These are phyloP conservation scores for Citrullus colocynthis DNA, from an alignment of 306 rosid species.

Conservation along the genomic window DNA sequence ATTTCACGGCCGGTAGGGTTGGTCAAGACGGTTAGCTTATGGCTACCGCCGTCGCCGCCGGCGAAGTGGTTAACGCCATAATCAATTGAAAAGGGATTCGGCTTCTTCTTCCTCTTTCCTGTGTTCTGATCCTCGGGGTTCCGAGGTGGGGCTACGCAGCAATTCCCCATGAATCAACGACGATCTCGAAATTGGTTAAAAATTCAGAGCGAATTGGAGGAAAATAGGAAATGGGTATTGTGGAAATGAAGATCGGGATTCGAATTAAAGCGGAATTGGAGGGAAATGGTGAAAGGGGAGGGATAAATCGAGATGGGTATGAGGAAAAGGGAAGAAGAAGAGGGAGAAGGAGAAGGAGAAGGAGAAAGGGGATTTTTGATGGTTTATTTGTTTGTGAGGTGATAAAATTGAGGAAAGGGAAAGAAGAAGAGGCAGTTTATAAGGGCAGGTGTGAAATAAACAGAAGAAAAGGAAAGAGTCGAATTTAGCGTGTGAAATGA, in stretches of 20 bases:
- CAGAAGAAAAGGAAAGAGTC: constrained; percentile 10
- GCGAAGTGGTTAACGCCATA: constrained; percentile 10
- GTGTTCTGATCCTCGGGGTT: constrained; percentile 4
- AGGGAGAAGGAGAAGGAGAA: background rate
- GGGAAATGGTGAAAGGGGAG: too few relatives aligned
- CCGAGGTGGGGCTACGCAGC: constrained; percentile 53
- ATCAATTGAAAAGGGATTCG: constrained; percentile 50
- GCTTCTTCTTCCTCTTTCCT: constrained; percentile 31
- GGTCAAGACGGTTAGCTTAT: constrained; percentile 42
- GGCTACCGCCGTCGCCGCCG: constrained; percentile 5
- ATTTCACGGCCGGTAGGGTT: constrained; percentile 71
- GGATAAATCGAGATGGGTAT: background rate
- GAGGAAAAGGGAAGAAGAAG: background rate
- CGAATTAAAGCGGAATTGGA: background rate
- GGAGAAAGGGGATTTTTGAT: background rate
- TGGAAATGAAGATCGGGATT: constrained; percentile 6
- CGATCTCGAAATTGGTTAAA: background rate
- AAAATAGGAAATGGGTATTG: background rate
- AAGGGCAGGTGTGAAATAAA: constrained; percentile 1
- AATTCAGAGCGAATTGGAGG: background rate
- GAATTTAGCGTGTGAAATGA: constrained; percentile 13
- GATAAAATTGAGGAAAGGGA: background rate
- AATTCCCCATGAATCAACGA: constrained; percentile 54
- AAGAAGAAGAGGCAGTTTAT: background rate
- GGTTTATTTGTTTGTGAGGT: background rate